Conservation (phyloP, 495 filamentous ascomycete genomes). For the Podospora anserina region DNA sequence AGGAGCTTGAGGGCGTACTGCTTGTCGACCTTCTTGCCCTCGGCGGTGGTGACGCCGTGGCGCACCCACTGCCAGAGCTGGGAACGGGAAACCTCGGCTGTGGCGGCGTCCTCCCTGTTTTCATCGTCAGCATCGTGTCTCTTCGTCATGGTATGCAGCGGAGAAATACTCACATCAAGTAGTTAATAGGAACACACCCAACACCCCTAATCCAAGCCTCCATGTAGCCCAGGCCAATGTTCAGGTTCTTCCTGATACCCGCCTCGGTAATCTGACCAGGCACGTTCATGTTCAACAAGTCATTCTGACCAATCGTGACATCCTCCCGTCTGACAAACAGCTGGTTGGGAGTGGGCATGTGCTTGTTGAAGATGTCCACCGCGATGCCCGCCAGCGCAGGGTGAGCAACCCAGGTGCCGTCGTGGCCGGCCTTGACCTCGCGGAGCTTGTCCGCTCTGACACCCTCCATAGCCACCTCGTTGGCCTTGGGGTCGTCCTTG, state of each 20-base stretch:
- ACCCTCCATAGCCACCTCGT: conserved; percentile 90
- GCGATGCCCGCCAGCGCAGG: conserved; percentile 89
- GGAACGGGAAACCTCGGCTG: conserved; percentile 86
- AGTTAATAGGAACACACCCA: conserved; percentile 97
- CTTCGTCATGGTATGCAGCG: background rate
- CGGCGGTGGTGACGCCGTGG: conserved; percentile 79
- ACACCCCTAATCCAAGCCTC: conserved; percentile 95
- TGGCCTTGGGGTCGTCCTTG: conserved; percentile 86
- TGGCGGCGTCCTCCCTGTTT: conserved; percentile 84
- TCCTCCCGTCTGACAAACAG: conserved; percentile 88
- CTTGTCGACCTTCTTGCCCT: conserved; percentile 93
- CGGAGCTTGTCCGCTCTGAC: conserved; percentile 95
- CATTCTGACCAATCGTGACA: conserved; percentile 78
- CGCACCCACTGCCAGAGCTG: conserved; percentile 96
- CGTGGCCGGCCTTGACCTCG: conserved; percentile 92
- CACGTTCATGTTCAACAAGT: conserved; percentile 97
- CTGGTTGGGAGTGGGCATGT: conserved; percentile 99
- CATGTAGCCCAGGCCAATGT: conserved; percentile 97
- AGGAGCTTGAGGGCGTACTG: conserved; percentile 81
- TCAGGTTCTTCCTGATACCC: conserved; percentile 96
- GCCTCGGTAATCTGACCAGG: conserved; percentile 91
- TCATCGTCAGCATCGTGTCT: conserved; percentile 13
- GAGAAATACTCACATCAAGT: conserved; percentile 66
- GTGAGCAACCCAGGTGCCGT: conserved; percentile 96
- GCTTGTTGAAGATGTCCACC: conserved; percentile 91